Conservation (phyloP, 257 asterid species). For the Petunia secreta region DNA sequence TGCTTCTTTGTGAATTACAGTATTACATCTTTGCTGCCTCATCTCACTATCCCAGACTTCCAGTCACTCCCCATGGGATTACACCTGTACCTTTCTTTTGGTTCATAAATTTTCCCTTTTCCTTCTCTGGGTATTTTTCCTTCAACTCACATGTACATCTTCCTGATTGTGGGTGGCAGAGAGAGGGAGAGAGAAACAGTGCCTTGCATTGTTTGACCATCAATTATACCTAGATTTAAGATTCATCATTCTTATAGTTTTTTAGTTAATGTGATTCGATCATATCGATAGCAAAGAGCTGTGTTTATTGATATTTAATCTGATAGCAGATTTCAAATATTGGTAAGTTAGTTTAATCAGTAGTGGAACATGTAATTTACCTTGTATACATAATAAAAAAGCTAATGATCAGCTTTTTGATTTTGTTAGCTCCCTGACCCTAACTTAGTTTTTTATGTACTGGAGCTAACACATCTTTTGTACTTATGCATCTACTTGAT, state of each 20-base stretch:
- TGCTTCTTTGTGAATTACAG: background rate
- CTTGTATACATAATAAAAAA: background rate
- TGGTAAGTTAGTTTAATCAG: constrained; percentile 2
- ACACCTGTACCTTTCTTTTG: constrained; percentile 6
- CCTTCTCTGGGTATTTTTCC: background rate
- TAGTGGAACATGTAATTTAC: background rate
- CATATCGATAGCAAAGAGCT: background rate
- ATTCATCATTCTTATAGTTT: background rate
- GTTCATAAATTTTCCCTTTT: constrained; percentile 20
- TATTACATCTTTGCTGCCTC: background rate
- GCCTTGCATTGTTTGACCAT: background rate
- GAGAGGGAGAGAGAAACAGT: background rate
- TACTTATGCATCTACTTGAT: too few species aligned
- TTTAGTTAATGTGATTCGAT: constrained; percentile 23
- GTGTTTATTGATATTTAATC: background rate
- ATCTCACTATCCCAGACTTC: background rate
- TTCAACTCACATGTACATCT: background rate
- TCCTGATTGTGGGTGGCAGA: background rate
- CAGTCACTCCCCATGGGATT: background rate
- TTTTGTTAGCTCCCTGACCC: too few species aligned
- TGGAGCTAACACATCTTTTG: too few species aligned
- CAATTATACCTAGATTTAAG: background rate
- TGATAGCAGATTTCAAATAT: background rate
- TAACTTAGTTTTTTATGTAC: too few species aligned
- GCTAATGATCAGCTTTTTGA: too few species aligned